Percentiles rank a stretch among this genome's conserved stretches.
Conservation (phyloP, 768 basidiomycete species). For the Cystofilobasidium macerans region DNA sequence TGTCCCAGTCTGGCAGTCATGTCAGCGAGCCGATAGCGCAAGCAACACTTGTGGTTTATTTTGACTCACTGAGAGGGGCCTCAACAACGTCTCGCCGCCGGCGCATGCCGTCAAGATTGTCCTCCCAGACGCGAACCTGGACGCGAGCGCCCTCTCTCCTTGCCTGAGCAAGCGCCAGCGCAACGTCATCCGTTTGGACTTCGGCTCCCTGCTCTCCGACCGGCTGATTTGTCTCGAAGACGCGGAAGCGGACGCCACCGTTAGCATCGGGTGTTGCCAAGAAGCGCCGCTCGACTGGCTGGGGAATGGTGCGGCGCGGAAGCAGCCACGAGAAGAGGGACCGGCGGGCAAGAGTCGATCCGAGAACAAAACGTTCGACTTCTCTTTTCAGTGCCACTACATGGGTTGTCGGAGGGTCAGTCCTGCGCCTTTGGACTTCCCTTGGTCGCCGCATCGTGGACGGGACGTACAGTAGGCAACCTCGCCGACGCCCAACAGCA, state of each 20-base stretch:
- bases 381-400: neutral
- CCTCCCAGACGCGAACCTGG: neutral
- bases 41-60: too few species aligned
- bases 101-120: neutral
- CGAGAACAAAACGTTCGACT: constrained; percentile 1
- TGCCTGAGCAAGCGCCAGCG: neutral
- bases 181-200: neutral
- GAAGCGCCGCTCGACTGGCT: neutral
- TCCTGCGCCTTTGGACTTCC: neutral
- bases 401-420: too few species aligned
- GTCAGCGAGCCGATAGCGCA: neutral
- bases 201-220: neutral
- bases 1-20: neutral
- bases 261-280: neutral
- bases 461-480: neutral
- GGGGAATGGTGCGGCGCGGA: neutral
- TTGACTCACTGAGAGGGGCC: neutral
- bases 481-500: neutral
- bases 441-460: too few species aligned
- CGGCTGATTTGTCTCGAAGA: neutral
- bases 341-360: neutral
- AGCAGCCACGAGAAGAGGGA: neutral
- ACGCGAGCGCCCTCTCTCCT: neutral
- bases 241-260: neutral
- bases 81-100: neutral